Evolutionary conservation across 495 filamentous ascomycete species (phyloP), one percentile per base, ranked within the genome.

Genomic region (Aspergillus baeticus): DNA sequence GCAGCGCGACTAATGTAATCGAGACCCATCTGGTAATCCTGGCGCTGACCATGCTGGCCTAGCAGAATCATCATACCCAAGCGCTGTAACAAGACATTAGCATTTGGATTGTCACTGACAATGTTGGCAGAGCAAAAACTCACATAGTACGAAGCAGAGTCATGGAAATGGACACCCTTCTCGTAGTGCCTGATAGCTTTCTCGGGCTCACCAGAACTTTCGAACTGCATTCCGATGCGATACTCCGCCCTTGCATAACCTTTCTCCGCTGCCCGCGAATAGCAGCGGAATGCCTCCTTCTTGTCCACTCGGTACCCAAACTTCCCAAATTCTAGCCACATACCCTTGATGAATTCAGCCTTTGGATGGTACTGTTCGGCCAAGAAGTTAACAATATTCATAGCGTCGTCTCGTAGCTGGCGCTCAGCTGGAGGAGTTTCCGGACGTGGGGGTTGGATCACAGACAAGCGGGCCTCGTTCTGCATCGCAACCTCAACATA

Each of bases 281-380:
- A 98, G 62, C 84, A 87, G 43, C 85, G 70, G 68, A 92, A 98
- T 15, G 94, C 94, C 71, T 96, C 93, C 62, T 92, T 92, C 72
- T 95, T 96, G 75, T 98, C 93, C 55, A 89, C 77, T 17, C 89
- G 84, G 59, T 84, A 83, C 18, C 89, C 90, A 69, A 96, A 98
- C 69, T 97, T 96, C 55, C 94, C 94, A 75, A 98, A 98, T 69
- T 98, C 94, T 31, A 96, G 79, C 95, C 94, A 98, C 82, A 94
- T 97, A 51, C 90, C 90, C 68, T 85, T 86, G 77, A 98, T 90
- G 66, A 97, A 98, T 60, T 92, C 87, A 5, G 95, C 94, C 65
- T 93, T 92, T 44, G 94, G 94, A 63, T 98, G 94, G 57, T 86
- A 84, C 71, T 98, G 94, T 35, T 90, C 88, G 20, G 93, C 88